Conservation (phyloP, 805 yeast genomes). For the Schwanniomyces polymorphus region DNA sequence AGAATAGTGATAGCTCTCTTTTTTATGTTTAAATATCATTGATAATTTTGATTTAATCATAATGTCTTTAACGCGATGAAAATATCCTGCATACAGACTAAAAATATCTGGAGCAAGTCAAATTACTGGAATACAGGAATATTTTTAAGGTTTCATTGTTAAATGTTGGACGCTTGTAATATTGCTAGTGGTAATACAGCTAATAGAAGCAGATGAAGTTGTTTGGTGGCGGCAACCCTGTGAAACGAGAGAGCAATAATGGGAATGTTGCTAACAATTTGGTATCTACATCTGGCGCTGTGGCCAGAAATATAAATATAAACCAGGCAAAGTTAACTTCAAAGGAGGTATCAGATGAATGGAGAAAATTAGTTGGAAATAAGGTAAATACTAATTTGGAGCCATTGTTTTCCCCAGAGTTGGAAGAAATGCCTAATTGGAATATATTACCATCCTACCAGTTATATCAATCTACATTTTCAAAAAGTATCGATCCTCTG, state of each 20-base stretch:
- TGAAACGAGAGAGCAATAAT: not conserved
- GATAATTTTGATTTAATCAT: no score
- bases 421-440: slow-evolving; percentile 31
- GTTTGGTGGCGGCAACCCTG: not conserved
- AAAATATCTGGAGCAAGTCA: not conserved
- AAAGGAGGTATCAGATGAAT: not conserved
- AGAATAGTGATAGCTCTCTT: not conserved
- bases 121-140: not conserved
- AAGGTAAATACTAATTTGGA: not conserved
- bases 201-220: not conserved
- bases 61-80: no score
- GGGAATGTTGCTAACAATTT: not conserved
- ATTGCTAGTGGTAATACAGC: not conserved
- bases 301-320: not conserved
- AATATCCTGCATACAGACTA: no score
- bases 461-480: slow-evolving; percentile 25
- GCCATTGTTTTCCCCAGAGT: not conserved
- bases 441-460: slow-evolving; percentile 41
- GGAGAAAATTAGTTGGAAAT: not conserved
- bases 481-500: slow-evolving; percentile 13
- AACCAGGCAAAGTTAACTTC: not conserved
- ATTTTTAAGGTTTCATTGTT: not conserved
- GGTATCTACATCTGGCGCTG: not conserved
- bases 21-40: not conserved
- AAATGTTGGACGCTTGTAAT: not conserved